Percentiles rank a stretch among this genome's conserved stretches.
phyloP scores from a whole-genome alignment of 225 moss, liverwort and hornwort species.

The Climacium dendroides region DNA sequence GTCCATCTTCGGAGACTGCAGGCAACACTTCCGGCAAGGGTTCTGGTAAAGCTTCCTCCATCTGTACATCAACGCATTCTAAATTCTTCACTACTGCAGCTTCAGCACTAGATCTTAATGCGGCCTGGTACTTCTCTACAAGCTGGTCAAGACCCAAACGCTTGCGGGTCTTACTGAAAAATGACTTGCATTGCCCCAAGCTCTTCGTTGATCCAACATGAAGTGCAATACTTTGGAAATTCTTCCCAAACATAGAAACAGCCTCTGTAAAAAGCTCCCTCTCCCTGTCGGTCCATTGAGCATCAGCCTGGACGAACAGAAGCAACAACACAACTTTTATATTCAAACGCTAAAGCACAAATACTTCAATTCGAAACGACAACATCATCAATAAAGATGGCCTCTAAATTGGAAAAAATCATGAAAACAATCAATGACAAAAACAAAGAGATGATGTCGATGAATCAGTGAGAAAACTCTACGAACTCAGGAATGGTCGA shows the following conservation, averaged over 20 bases:
- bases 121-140: slow-evolving; percentile 45
- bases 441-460: neutral
- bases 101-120: slow-evolving; percentile 4
- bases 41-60: slow-evolving; percentile 9
- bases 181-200: slow-evolving; percentile 74
- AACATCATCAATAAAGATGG: neutral
- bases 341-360: neutral
- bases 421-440: neutral
- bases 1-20: slow-evolving; percentile 11
- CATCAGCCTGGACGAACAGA: slow-evolving; percentile 41
- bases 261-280: slow-evolving; percentile 75
- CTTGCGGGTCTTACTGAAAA: slow-evolving; percentile 90
- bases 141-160: slow-evolving; percentile 74
- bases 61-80: slow-evolving; percentile 11
- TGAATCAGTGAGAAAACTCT: neutral
- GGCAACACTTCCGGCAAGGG: neutral
- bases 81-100: slow-evolving; percentile 3
- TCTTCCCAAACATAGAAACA: slow-evolving; percentile 61
- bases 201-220: slow-evolving; percentile 78
- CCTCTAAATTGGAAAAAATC: neutral
- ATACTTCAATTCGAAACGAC: neutral
- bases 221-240: slow-evolving; percentile 73
- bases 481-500: neutral
- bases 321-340: neutral
- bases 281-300: slow-evolving; percentile 81